A percentile compares a stretch with the other conserved stretches of the same genome.
phyloP scores from a whole-genome alignment of 257 asterid genomes.

The Nicotiana undulata region DNA sequence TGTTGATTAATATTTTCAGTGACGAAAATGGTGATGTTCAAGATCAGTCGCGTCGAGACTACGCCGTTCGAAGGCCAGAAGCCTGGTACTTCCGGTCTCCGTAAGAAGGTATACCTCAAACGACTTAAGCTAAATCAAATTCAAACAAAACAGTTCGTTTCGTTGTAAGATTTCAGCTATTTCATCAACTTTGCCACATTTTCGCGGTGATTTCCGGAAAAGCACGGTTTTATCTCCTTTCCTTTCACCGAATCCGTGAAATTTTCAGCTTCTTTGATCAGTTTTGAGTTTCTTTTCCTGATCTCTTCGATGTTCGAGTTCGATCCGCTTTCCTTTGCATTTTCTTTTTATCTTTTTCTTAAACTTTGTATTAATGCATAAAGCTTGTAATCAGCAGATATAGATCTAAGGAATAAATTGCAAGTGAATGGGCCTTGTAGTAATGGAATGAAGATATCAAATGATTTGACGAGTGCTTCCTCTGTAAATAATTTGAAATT shows the following conservation, averaged over 20 bases:
- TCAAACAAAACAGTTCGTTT: neutral
- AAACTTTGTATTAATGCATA: neutral
- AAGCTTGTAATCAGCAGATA: neutral
- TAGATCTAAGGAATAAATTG: neutral
- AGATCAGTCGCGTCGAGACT: slow-evolving; percentile 56
- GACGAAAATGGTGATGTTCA: slow-evolving; percentile 57
- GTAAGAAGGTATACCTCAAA: slow-evolving; percentile 59
- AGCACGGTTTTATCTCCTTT: neutral
- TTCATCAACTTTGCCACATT: neutral
- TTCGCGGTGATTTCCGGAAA: neutral
- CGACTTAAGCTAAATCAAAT: neutral
- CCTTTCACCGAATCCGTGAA: neutral
- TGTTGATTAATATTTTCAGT: neutral
- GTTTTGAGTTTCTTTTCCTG: neutral
- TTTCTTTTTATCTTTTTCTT: neutral
- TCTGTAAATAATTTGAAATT: neutral
- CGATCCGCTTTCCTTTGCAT: neutral
- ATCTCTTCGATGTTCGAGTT: neutral
- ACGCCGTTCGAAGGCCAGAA: slow-evolving; percentile 90
- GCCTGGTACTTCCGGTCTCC: slow-evolving; percentile 93
- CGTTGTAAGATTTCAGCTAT: neutral
- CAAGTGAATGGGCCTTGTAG: neutral
- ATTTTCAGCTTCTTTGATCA: neutral
- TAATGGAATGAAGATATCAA: neutral
- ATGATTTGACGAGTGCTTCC: neutral